phyloP scores from a whole-genome alignment of 2,329 filamentous ascomycete genomes.

The Zarea fungicola region DNA sequence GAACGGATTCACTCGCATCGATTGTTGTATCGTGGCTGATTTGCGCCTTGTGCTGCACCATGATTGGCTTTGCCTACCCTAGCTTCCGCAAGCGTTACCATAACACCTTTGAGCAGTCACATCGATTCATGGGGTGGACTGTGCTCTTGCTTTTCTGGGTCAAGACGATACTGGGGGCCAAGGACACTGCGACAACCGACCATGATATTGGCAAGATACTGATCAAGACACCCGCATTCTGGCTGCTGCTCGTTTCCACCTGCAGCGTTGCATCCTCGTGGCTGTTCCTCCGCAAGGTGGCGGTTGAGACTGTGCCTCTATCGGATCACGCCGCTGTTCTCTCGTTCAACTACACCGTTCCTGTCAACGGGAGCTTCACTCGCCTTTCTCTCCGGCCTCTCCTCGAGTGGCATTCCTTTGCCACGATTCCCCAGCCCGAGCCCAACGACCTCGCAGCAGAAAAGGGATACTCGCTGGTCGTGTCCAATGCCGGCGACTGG shows the following conservation, averaged over 20 bases:
- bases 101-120: conserved; percentile 64
- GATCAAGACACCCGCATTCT: conserved; percentile 47
- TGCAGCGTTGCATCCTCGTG: conserved; percentile 65
- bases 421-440: conserved; percentile 63
- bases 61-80: conserved; percentile 61
- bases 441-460: conserved; percentile 29
- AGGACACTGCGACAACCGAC: conserved; percentile 33
- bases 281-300: conserved; percentile 63
- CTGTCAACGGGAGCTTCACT: conserved; percentile 40
- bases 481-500: conserved; percentile 74
- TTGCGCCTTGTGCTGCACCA: conserved; percentile 49
- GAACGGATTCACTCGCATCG: conserved; percentile 26
- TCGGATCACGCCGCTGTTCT: conserved; percentile 69
- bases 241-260: conserved; percentile 62
- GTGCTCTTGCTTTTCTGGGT: conserved; percentile 60
- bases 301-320: conserved; percentile 60
- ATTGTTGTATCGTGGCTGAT: conserved; percentile 53
- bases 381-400: conserved; percentile 60
- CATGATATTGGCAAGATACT: conserved; percentile 32
- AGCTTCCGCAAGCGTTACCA: conserved; percentile 57
- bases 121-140: conserved; percentile 70
- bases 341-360: conserved; percentile 59
- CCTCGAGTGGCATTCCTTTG: conserved; percentile 71
- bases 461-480: conserved; percentile 59
- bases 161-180: conserved; percentile 52